Evolutionary conservation across 148 eudicot species (phyloP), one percentile per base, ranked within the genome.

Genomic region (Chenopodium suecicum): DNA sequence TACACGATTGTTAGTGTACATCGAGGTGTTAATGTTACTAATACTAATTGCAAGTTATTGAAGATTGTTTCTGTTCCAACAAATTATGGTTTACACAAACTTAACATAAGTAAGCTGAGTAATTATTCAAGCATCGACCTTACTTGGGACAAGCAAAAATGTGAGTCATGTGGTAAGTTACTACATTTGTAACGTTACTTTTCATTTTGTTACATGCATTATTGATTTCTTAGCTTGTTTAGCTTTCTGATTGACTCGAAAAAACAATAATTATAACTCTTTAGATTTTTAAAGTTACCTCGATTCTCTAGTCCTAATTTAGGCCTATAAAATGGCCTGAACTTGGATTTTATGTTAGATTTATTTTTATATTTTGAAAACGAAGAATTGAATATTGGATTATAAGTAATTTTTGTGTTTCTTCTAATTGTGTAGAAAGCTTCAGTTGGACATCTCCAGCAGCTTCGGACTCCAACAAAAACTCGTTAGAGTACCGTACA

Each of bases 141-240:
- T 54, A 64, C 67, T 25, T 83, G 85, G 85, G 70, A 63, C 20
- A 72, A 77, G 56, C 67, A 54, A 58, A 9, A 19, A 16, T 70
- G 74, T 70, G 48, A 37, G 3, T 41, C 48, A 70, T 70, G 74
- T 70, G 74, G 74, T 70, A 70, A 70, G 74, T 34, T 4, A 37
- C 6, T 37, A 32, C 20, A 56, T 4, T 7, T 37, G 52, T 48
- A 48, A 12, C 52, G 2, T 48, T 48, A 14, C 50, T 37, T 34
- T 37, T 19, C 4, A 37, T 4, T 37, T 37, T 37, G 44, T 37
- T 0, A 37, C 44, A 37, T 6, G 0, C 7, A 0, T 37, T 6
- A 0, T 37, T 6, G 6, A 5, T 37, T 37, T 37, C 12, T 2
- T 69, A 4, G 16, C 31, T 1, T 27, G 9, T 14, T 67, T 29